Evolutionary conservation across 2,329 filamentous ascomycete species (phyloP), one percentile per base, ranked within the genome.

Genomic region (Didymella arachidicola): DNA sequence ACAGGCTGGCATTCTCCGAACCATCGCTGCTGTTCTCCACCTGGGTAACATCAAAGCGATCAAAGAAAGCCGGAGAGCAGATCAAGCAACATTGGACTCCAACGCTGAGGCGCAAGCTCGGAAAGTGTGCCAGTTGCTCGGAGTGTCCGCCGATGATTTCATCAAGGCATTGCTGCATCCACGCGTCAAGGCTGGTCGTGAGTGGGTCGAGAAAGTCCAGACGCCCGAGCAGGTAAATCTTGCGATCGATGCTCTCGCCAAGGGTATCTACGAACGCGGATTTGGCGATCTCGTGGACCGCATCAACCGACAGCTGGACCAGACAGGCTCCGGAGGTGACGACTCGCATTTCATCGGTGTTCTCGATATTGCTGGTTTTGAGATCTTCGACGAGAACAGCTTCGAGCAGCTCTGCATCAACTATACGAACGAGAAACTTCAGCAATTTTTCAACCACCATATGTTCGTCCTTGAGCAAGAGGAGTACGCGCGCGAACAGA

Each of bases 381-480:
- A 99, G 74, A 99, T 99, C 59, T 99, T 99, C 68, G 95, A 99
- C 76, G 95, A 94, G 81, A 99, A 99, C 81, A 97, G 92, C 65
- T 99, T 99, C 72, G 95, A 99, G 77, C 95, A 99, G 79, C 86
- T 99, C 7, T 99, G 95, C 80, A 99, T 99, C 84, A 99, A 99
- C 82, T 99, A 98, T 73, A 96, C 98, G 73, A 99, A 99, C 78
- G 95, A 99, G 80, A 99, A 99, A 79, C 82, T 99, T 7, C 95
- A 99, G 73, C 95, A 99, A 68, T 99, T 99, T 78, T 99, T 99
- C 85, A 99, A 99, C 72, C 95, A 99, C 75, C 96, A 99, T 81
- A 99, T 99, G 95, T 99, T 99, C 73, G 95, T 99, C 10, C 83
- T 99, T 7, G 95, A 99, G 75, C 95, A 99, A 72, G 95, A 99